Evolutionary conservation across 805 yeast genomes (phyloP).

Genomic region (Candida pini): DNA sequence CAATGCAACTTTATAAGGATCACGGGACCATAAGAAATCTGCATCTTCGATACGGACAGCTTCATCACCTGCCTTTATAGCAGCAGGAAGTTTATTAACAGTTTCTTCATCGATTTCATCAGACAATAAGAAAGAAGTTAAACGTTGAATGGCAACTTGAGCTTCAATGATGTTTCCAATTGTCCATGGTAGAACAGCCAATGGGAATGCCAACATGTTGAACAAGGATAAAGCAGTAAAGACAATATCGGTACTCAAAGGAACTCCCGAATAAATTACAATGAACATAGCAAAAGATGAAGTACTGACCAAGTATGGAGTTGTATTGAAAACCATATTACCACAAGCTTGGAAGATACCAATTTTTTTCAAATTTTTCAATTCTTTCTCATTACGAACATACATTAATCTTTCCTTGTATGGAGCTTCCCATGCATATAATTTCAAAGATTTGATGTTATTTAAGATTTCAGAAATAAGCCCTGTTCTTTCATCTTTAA

Average conservation of each 20-base stretch:
- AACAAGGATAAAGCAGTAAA: constrained; percentile 87
- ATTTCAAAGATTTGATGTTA: constrained; percentile 85
- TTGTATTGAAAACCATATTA: constrained; percentile 72
- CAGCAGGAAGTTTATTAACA: constrained; percentile 46
- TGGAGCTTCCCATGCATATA: constrained; percentile 95
- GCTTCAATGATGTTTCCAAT: constrained; percentile 84
- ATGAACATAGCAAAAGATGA: constrained; percentile 80
- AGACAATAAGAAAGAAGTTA: constrained; percentile 64
- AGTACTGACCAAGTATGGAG: constrained; percentile 87
- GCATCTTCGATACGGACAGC: constrained; percentile 59
- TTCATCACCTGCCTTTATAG: constrained; percentile 54
- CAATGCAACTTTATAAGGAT: constrained; percentile 66
- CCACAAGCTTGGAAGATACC: constrained; percentile 68
- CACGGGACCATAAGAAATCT: constrained; percentile 74
- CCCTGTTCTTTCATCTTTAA: constrained; percentile 89
- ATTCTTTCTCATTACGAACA: constrained; percentile 86
- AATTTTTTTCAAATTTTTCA: constrained; percentile 67
- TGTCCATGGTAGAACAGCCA: constrained; percentile 88
- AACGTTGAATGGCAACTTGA: constrained; percentile 73
- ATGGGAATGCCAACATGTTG: constrained; percentile 85
- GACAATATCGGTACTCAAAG: constrained; percentile 84
- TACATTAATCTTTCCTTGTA: constrained; percentile 65
- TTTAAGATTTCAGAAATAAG: constrained; percentile 82
- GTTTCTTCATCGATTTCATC: constrained; percentile 75
- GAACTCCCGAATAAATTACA: constrained; percentile 44